phyloP scores from a whole-genome alignment of 768 basidiomycete species.

The Cantharellus anzutake region DNA sequence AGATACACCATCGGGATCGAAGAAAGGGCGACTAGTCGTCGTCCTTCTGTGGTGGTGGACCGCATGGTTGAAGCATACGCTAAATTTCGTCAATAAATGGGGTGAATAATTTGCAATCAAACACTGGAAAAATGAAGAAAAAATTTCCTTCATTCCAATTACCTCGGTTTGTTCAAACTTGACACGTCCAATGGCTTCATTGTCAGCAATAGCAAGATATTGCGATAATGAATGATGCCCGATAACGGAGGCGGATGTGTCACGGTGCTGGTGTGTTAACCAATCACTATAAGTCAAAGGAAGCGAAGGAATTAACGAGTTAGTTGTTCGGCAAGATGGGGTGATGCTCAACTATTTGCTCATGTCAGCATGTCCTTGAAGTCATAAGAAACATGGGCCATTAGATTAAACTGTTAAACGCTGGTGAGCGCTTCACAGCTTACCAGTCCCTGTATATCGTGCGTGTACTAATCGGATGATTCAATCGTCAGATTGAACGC shows the following conservation, averaged over 20 bases:
- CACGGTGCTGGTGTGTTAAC: conserved; percentile 93
- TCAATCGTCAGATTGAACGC: conserved; percentile 4
- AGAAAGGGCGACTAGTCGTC: conserved; percentile 25
- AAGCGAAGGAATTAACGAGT: not conserved
- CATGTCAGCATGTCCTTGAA: conserved; percentile 78
- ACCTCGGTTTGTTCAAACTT: conserved; percentile 97
- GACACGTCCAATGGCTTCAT: conserved; percentile 72
- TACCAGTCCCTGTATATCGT: conserved; percentile 88
- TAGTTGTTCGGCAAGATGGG: not conserved
- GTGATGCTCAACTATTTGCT: conserved; percentile 57
- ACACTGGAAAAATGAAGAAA: not conserved
- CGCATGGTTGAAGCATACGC: conserved; percentile 92
- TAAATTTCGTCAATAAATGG: conserved; percentile 15
- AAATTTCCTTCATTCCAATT: not conserved
- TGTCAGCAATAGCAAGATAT: conserved; percentile 84
- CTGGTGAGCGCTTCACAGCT: conserved; percentile 13
- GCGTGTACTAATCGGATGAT: conserved; percentile 55
- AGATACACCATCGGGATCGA: no score
- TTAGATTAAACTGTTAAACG: not conserved
- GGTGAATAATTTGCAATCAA: not conserved
- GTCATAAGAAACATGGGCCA: conserved; percentile 2
- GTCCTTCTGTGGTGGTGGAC: conserved; percentile 77
- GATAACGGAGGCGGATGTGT: conserved; percentile 82
- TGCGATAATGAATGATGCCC: conserved; percentile 76
- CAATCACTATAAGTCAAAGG: conserved; percentile 48